A percentile compares a stretch with the other conserved stretches of the same genome.
Evolutionary conservation across 2,329 filamentous ascomycete species (phyloP).

Genomic region (Neofusicoccum kwambonambiense): DNA sequence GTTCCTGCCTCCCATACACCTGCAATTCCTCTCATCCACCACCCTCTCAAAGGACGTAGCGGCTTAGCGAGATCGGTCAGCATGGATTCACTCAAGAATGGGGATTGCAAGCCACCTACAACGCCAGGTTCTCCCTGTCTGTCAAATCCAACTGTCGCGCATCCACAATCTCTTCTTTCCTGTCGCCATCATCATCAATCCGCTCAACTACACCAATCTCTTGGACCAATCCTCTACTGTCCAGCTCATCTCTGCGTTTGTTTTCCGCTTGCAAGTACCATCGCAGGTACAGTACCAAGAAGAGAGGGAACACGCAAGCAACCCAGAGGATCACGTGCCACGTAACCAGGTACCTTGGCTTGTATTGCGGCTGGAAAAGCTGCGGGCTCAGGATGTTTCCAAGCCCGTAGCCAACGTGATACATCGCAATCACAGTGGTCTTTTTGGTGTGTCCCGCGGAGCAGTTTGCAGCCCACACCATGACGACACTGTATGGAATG

Average conservation of each 20-base stretch:
- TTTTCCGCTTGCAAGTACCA: constrained; percentile 44
- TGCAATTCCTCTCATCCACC: neutral
- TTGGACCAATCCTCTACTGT: constrained; percentile 15
- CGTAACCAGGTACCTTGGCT: constrained; percentile 31
- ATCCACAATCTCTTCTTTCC: constrained; percentile 6
- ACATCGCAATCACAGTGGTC: constrained; percentile 42
- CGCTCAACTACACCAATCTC: constrained; percentile 19
- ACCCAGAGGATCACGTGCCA: constrained; percentile 35
- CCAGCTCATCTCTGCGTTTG: constrained; percentile 34
- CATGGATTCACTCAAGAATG: neutral
- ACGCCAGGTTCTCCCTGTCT: constrained; percentile 18
- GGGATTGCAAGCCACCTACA: neutral
- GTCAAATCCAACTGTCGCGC: constrained; percentile 16
- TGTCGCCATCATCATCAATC: neutral
- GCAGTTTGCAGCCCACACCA: constrained; percentile 6
- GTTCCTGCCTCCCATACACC: no score
- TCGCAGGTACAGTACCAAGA: constrained; percentile 42
- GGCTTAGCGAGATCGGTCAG: neutral
- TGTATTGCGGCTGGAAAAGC: constrained; percentile 29
- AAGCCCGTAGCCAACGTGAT: constrained; percentile 39
- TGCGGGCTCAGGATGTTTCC: constrained; percentile 41
- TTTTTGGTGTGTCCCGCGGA: constrained; percentile 43
- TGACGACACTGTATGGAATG: constrained; percentile 20
- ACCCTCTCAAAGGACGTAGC: neutral
- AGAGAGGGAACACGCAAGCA: constrained; percentile 39